Evolutionary conservation across 1,139 yeast species (phyloP).

Genomic region (Candida pseudoviswanathii): DNA sequence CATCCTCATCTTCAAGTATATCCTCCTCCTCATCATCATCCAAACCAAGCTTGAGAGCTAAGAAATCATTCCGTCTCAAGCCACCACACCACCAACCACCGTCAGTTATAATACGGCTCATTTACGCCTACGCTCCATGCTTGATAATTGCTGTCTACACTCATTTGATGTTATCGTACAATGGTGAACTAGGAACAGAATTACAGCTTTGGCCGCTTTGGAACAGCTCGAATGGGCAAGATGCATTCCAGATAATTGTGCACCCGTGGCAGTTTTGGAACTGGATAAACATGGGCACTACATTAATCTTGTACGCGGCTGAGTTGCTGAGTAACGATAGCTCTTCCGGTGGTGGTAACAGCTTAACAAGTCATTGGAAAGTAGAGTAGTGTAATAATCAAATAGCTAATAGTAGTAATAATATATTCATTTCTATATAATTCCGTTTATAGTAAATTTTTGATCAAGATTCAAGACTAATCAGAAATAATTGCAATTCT

Average conservation of each 20-base stretch:
- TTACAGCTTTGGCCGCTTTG: slow-evolving; percentile 62
- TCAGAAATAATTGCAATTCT: slow-evolving; percentile 46
- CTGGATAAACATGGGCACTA: slow-evolving; percentile 87
- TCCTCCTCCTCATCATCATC: not conserved
- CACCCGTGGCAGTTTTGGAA: slow-evolving; percentile 96
- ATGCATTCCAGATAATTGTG: slow-evolving; percentile 39
- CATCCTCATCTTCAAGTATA: slow-evolving; percentile 19
- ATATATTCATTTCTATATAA: slow-evolving; percentile 3
- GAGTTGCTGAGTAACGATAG: slow-evolving; percentile 59
- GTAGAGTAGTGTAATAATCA: slow-evolving; percentile 29
- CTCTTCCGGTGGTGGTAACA: slow-evolving; percentile 30
- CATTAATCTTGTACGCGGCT: slow-evolving; percentile 74
- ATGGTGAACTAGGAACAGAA: slow-evolving; percentile 70
- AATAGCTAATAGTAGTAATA: not conserved
- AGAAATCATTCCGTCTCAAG: slow-evolving; percentile 17
- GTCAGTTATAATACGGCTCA: slow-evolving; percentile 54
- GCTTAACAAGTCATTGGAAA: slow-evolving; percentile 48
- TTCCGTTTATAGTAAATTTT: slow-evolving; percentile 4
- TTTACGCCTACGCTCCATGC: slow-evolving; percentile 91
- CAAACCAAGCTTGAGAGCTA: slow-evolving; percentile 6
- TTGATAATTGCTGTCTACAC: slow-evolving; percentile 93
- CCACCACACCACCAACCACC: slow-evolving; percentile 34
- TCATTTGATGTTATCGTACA: slow-evolving; percentile 87
- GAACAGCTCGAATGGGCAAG: slow-evolving; percentile 18
- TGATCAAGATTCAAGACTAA: slow-evolving; percentile 5